Base-by-base conservation (phyloP, 495 filamentous ascomycete species). In the Penicillium pancosmium region DNA sequence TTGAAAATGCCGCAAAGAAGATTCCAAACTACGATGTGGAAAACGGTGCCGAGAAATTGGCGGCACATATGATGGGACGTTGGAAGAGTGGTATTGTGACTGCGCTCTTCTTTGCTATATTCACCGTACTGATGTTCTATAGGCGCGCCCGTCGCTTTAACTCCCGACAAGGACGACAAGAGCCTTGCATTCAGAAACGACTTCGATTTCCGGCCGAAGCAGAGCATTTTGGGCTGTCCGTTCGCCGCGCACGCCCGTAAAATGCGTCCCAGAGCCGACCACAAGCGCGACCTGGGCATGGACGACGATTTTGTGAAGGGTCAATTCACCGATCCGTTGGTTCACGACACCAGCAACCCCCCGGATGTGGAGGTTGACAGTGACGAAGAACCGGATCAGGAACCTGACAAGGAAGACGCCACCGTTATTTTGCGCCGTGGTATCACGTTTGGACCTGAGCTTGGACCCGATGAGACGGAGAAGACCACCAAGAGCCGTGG, bases 221-320 rank as follows among this genome's bases (percentile, higher is more conserved):
- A 50, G 47, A 33, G 15, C 12, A 62, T 40, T 40, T 40, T 40
- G 36, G 36, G 52, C 16, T 76, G 71, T 55, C 74, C 74, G 1
- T 67, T 74, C 31, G 69, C 70, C 2, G 73, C 74, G 3, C 74
- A 77, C 52, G 68, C 65, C 35, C 73, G 74, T 43, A 77, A 77
- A 52, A 68, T 65, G 60, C 61, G 68, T 18, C 71, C 72, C 8
- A 58, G 71, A 5, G 66, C 55, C 2, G 69, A 72, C 38, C 34
- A 57, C 8, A 52, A 64, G 8, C 48, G 54, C 12, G 63, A 66
- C 34, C 56, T 62, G 15, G 61, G 51, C 34, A 40, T 47, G 9
- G 53, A 55, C 25, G 53, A 44, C 10, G 53, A 55, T 12, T 35
- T 47, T n/a, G 53, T 33, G 1, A 18, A 31, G 3, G 53, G 53